A percentile compares a stretch with the other conserved stretches of the same genome.
phyloP scores from a whole-genome alignment of 352 stramenopile species.

The Phytophthora boehmeriae region DNA sequence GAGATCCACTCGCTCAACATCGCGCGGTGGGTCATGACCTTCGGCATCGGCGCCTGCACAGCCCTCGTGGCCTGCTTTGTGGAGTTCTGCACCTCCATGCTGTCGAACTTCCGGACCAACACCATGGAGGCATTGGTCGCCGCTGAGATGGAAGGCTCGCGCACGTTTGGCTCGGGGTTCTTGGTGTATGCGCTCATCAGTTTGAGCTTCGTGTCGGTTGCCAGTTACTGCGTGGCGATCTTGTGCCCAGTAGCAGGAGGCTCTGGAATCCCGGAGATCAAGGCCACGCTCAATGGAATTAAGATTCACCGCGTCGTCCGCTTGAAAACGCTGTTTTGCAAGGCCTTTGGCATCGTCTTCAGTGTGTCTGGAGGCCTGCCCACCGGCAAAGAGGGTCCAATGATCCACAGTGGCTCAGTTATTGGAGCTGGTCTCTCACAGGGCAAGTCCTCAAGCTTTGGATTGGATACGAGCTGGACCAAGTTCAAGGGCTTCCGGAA shows the following conservation, averaged over 20 bases:
- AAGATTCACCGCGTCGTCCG: conserved; percentile 96
- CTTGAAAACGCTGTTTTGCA: conserved; percentile 96
- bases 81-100: conserved; percentile 88
- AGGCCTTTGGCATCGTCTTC: conserved; percentile 92
- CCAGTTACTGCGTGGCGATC: conserved; percentile 92
- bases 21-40: conserved; percentile 95
- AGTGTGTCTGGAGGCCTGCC: conserved; percentile 77
- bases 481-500: conserved; percentile 94
- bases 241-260: conserved; percentile 95
- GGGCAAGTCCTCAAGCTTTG: conserved; percentile 89
- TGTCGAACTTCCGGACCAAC: conserved; percentile 90
- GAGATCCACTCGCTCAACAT: conserved; percentile 82
- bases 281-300: conserved; percentile 98
- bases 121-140: conserved; percentile 89
- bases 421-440: conserved; percentile 97
- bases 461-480: conserved; percentile 87
- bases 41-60: conserved; percentile 93
- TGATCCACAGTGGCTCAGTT: conserved; percentile 91
- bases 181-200: conserved; percentile 92
- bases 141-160: conserved; percentile 47
- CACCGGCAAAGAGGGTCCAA: conserved; percentile 90
- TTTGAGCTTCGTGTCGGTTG: conserved; percentile 92
- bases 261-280: conserved; percentile 98
- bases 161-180: conserved; percentile 82
- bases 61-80: conserved; percentile 94